A percentile compares a stretch with the other conserved stretches of the same genome.
phyloP scores from a whole-genome alignment of 176 grass and related monocot species.

The Triticum turgidum region DNA sequence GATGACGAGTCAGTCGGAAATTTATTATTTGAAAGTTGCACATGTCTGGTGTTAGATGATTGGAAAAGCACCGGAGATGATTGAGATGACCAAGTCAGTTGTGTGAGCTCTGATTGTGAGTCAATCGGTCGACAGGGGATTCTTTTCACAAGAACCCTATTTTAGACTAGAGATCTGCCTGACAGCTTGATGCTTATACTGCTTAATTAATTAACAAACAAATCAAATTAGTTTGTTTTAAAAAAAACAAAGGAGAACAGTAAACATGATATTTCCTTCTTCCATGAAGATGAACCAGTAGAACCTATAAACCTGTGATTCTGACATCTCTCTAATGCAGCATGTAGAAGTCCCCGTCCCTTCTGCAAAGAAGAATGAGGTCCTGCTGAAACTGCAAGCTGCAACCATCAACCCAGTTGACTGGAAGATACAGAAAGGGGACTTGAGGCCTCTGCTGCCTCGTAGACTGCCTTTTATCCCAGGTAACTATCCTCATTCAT shows the following conservation, averaged over 20 bases:
- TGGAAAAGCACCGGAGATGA: not conserved
- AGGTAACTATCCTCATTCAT: slow-evolving; percentile 30
- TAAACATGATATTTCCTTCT: not conserved
- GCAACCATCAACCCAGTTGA: slow-evolving; percentile 67
- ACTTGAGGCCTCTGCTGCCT: slow-evolving; percentile 48
- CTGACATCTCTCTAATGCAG: slow-evolving; percentile 16
- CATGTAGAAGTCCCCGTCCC: slow-evolving; percentile 56
- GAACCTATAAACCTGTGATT: not conserved
- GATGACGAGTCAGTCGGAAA: not conserved
- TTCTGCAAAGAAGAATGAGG: slow-evolving; percentile 52
- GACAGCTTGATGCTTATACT: not conserved
- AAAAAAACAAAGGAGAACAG: not conserved
- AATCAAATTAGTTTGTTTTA: slow-evolving; percentile 36
- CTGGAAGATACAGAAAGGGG: slow-evolving; percentile 77
- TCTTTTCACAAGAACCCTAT: not conserved
- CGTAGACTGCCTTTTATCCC: slow-evolving; percentile 62
- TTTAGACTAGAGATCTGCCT: not conserved
- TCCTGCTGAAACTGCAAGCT: slow-evolving; percentile 66
- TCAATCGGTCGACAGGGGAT: not conserved
- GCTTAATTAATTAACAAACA: not conserved
- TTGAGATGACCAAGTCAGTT: not conserved
- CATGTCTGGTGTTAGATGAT: not conserved
- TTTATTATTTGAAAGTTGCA: no score
- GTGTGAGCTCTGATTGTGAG: not conserved
- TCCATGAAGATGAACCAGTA: not conserved